Evolutionary conservation across 345 rosid species (phyloP).

Genomic region (Eucalyptus regnans): DNA sequence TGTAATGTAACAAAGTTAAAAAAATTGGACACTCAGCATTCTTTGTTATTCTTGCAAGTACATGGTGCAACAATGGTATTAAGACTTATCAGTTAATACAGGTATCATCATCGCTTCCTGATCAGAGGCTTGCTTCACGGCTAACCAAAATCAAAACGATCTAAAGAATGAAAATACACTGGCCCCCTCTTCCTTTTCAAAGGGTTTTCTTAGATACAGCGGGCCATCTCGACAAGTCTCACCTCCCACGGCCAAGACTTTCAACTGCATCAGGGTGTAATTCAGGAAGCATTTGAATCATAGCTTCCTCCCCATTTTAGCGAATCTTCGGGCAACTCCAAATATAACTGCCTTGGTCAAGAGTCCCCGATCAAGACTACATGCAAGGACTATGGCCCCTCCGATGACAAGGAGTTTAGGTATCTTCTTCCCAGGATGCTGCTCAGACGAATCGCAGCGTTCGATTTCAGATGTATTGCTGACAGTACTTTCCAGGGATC

Average conservation of each 20-base stretch:
- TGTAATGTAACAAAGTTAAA: neutral
- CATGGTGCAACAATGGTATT: neutral
- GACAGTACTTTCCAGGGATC: constrained; percentile 31
- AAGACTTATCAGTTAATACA: neutral
- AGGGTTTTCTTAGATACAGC: neutral
- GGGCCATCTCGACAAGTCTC: neutral
- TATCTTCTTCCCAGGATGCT: constrained; percentile 31
- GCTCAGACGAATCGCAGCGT: constrained; percentile 13
- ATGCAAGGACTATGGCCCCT: constrained; percentile 90
- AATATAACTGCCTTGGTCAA: constrained; percentile 87
- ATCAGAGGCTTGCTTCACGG: neutral
- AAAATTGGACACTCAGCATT: neutral
- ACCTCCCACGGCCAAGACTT: neutral
- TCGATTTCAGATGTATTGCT: constrained; percentile 14
- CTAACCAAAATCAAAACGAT: neutral
- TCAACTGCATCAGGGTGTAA: neutral
- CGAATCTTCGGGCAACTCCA: constrained; percentile 88
- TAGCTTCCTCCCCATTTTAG: constrained; percentile 69
- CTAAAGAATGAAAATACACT: neutral
- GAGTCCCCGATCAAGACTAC: constrained; percentile 77
- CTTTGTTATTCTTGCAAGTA: neutral
- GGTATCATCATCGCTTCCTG: neutral
- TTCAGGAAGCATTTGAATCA: constrained; percentile 5
- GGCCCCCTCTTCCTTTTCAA: neutral
- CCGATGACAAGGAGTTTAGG: constrained; percentile 67